Conservation (phyloP, 2,329 filamentous ascomycete species). For the Fusarium foetens region DNA sequence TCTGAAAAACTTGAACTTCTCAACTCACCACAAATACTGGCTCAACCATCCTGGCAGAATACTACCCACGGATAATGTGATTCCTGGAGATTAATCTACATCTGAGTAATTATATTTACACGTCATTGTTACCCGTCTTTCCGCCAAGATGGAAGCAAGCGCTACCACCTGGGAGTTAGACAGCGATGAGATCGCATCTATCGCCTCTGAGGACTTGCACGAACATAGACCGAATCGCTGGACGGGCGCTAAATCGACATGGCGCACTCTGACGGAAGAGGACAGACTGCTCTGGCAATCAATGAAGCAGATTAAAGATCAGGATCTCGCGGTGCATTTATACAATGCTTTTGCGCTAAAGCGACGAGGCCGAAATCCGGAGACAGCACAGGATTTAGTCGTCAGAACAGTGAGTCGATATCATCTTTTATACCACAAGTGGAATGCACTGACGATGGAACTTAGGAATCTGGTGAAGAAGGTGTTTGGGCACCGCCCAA, state of each 20-base stretch:
- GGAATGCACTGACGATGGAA: background rate
- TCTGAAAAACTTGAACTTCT: slow-evolving; percentile 31
- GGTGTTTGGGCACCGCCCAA: slow-evolving; percentile 63
- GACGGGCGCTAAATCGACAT: slow-evolving; percentile 72
- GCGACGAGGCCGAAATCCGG: slow-evolving; percentile 43
- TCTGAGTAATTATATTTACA: background rate
- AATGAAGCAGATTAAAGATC: slow-evolving; percentile 69
- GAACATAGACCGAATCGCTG: slow-evolving; percentile 75
- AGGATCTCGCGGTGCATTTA: slow-evolving; percentile 79
- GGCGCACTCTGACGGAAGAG: slow-evolving; percentile 69
- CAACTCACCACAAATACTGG: slow-evolving; percentile 7
- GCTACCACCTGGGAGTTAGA: slow-evolving; percentile 54
- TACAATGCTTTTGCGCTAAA: slow-evolving; percentile 82
- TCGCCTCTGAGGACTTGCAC: slow-evolving; percentile 59
- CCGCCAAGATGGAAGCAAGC: slow-evolving; percentile 35
- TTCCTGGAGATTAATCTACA: background rate
- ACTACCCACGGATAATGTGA: background rate
- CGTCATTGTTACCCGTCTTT: background rate
- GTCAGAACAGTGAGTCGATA: slow-evolving; percentile 43
- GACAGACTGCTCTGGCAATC: slow-evolving; percentile 72
- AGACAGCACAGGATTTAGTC: slow-evolving; percentile 43
- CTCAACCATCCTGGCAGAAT: background rate
- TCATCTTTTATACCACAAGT: background rate
- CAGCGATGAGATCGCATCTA: slow-evolving; percentile 58
- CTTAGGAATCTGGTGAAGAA: slow-evolving; percentile 47